These are phyloP conservation scores for Gossypium mustelinum DNA, from an alignment of 345 rosid species.

Conservation along the genomic window DNA sequence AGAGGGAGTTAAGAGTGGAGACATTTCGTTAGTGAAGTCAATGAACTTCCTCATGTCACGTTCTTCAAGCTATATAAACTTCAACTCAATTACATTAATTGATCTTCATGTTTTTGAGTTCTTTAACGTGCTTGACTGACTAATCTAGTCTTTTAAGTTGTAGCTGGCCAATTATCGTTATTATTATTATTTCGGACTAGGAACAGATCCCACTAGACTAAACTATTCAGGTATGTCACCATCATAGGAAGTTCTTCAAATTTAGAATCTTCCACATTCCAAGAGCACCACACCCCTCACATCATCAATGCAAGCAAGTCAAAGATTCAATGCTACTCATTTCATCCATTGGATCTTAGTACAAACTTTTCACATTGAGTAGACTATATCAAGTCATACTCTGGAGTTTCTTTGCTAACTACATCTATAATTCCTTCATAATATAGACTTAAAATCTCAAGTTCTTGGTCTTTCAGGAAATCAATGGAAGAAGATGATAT, in stretches of 20 bases:
- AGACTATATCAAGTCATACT: not conserved
- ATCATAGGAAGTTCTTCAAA: not conserved
- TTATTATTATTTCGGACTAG: not conserved
- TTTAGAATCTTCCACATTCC: not conserved
- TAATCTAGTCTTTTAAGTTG: not conserved
- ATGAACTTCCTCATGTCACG: not conserved
- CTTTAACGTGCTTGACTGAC: not conserved
- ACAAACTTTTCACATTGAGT: not conserved
- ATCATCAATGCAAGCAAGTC: not conserved
- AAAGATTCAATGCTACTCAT: not conserved
- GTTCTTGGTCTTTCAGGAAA: not conserved
- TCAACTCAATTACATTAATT: not conserved
- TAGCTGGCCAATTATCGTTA: not conserved
- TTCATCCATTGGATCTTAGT: not conserved
- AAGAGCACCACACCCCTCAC: not conserved
- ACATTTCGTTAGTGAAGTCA: not conserved
- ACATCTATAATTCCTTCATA: not conserved
- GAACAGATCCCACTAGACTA: not conserved
- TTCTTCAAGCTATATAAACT: not conserved
- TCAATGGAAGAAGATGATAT: constrained; percentile 39
- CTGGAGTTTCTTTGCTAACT: not conserved
- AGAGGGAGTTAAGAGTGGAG: not conserved
- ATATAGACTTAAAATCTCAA: not conserved
- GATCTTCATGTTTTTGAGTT: not conserved
- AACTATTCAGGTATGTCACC: not conserved